Percentiles rank a stretch among this genome's conserved stretches.
Conservation (phyloP, 192 early-diverging fungal genomes). For the Thoreauomyces humboldtii region DNA sequence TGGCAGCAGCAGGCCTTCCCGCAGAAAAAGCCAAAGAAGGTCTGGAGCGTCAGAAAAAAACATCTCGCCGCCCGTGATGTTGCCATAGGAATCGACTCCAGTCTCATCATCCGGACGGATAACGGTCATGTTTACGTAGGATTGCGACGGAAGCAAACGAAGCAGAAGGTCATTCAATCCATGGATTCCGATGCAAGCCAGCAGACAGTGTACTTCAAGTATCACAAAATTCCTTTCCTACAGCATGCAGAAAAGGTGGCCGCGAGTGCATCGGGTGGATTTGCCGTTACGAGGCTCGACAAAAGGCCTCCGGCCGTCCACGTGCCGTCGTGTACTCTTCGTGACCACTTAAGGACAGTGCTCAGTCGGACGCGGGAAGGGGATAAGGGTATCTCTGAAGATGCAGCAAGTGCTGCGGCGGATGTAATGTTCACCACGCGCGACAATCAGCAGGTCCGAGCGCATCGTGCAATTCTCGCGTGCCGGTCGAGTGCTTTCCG, state of each 20-base stretch:
- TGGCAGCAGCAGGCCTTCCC: slow-evolving; percentile 41
- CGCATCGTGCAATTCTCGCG: slow-evolving; percentile 48
- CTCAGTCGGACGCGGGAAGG: too few relatives aligned
- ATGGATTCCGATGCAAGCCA: neutral
- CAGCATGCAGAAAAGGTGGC: slow-evolving; percentile 57
- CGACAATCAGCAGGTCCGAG: slow-evolving; percentile 34
- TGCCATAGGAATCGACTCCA: slow-evolving; percentile 67
- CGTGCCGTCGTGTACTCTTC: slow-evolving; percentile 27
- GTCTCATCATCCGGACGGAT: slow-evolving; percentile 62
- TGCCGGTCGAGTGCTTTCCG: slow-evolving; percentile 40
- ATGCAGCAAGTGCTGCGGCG: too few relatives aligned
- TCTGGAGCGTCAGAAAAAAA: slow-evolving; percentile 54
- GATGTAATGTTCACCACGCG: slow-evolving; percentile 42
- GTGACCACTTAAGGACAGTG: too few relatives aligned
- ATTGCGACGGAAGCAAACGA: slow-evolving; percentile 28
- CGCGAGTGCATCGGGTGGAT: slow-evolving; percentile 62
- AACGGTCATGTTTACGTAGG: slow-evolving; percentile 68
- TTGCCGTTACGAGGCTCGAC: slow-evolving; percentile 61
- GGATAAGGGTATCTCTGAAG: neutral
- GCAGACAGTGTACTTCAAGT: slow-evolving; percentile 49
- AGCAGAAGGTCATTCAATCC: slow-evolving; percentile 18
- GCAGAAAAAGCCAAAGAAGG: slow-evolving; percentile 47
- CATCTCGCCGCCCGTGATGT: slow-evolving; percentile 54
- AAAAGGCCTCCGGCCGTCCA: slow-evolving; percentile 29
- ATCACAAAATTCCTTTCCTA: slow-evolving; percentile 50